Conservation (phyloP, 2,329 filamentous ascomycete genomes). For the Pestalotiopsis sp. region DNA sequence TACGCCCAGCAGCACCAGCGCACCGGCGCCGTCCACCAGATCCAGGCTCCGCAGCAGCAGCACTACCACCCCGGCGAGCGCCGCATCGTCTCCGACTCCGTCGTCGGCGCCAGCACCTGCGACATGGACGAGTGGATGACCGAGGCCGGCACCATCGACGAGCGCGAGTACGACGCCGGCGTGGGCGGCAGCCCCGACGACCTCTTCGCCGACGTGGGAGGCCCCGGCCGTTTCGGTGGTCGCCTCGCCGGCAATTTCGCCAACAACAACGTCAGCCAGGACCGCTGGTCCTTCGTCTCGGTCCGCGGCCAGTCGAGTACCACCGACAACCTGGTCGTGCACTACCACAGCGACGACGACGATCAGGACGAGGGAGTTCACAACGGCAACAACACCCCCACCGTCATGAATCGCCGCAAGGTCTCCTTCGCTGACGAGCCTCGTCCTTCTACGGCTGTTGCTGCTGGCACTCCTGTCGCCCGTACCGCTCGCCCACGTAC, state of each 20-base stretch:
- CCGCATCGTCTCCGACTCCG: background rate
- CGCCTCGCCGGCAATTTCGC: background rate
- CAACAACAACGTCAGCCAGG: background rate
- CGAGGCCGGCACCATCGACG: background rate
- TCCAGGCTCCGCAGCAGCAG: background rate
- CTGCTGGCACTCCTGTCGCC: background rate
- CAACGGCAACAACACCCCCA: background rate
- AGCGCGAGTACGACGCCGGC: too few species aligned
- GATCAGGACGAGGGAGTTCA: background rate
- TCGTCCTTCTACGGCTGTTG: background rate
- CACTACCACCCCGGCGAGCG: background rate
- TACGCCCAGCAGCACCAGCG: background rate
- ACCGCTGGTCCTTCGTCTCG: constrained; percentile 8
- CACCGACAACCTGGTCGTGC: background rate
- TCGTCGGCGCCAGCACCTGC: background rate
- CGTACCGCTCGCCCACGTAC: too few species aligned
- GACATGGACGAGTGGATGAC: constrained; percentile 3
- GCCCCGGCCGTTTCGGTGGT: too few species aligned
- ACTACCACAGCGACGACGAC: background rate
- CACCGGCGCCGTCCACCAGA: background rate
- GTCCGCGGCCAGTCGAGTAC: constrained; percentile 8
- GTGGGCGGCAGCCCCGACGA: too few species aligned
- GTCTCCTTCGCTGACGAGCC: background rate
- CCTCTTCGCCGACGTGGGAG: too few species aligned
- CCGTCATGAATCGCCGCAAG: constrained; percentile 6